Evolutionary conservation across 495 filamentous ascomycete species (phyloP).

Genomic region (Corynascus novoguineensis): DNA sequence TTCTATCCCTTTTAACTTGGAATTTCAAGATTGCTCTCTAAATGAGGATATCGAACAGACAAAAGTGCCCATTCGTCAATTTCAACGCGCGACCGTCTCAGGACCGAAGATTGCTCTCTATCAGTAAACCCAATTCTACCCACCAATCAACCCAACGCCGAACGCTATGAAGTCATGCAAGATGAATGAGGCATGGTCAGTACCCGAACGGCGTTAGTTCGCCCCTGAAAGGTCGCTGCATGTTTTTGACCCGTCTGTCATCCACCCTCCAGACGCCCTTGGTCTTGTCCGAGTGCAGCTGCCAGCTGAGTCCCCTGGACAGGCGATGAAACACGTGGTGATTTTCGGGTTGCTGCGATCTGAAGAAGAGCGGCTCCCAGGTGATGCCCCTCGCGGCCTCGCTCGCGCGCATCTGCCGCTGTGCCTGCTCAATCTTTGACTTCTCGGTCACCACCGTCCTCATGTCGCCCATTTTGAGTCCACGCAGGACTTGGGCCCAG

Average conservation of each 20-base stretch:
- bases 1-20: too few relatives aligned
- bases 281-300: slow-evolving; percentile 28
- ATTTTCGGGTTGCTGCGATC: slow-evolving; percentile 17
- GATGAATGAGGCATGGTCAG: neutral
- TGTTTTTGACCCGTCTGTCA: slow-evolving; percentile 5
- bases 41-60: too few relatives aligned
- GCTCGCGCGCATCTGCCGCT: slow-evolving; percentile 55
- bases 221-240: slow-evolving; percentile 28
- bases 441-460: slow-evolving; percentile 31
- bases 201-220: slow-evolving; percentile 27
- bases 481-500: slow-evolving; percentile 35
- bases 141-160: neutral
- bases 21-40: too few relatives aligned
- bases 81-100: too few relatives aligned
- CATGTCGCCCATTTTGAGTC: slow-evolving; percentile 36
- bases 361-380: slow-evolving; percentile 54
- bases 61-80: too few relatives aligned
- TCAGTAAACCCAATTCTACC: too few relatives aligned
- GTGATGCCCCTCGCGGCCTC: slow-evolving; percentile 53
- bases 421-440: slow-evolving; percentile 36
- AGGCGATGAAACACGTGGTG: slow-evolving; percentile 25
- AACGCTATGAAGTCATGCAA: neutral
- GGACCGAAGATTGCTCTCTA: too few relatives aligned
- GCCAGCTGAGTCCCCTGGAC: slow-evolving; percentile 15
- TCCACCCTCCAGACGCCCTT: slow-evolving; percentile 33